Evolutionary conservation across 2,329 filamentous ascomycete species (phyloP).

Genomic region (Xylariaceae sp.): DNA sequence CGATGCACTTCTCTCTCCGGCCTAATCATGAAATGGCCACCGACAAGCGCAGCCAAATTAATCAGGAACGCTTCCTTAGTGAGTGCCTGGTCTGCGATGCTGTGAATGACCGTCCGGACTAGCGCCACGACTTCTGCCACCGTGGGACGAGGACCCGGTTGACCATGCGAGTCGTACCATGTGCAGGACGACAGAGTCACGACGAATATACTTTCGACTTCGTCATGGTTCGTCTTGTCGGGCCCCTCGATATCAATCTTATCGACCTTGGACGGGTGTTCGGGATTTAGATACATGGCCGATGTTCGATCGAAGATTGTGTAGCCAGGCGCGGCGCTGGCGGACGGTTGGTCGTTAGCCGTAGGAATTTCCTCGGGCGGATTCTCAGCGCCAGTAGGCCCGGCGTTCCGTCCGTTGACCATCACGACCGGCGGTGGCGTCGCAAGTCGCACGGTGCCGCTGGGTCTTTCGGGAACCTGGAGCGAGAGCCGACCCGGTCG

Average conservation of each 20-base stretch:
- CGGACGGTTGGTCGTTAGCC: neutral
- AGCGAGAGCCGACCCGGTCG: constrained; percentile 52
- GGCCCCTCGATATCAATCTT: constrained; percentile 31
- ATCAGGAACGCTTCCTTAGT: constrained; percentile 53
- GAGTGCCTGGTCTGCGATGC: constrained; percentile 45
- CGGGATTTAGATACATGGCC: constrained; percentile 24
- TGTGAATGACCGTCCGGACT: constrained; percentile 48
- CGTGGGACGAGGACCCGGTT: constrained; percentile 38
- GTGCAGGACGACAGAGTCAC: constrained; percentile 44
- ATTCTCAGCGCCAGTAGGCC: constrained; percentile 13
- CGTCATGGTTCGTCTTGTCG: constrained; percentile 52
- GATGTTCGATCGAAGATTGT: constrained; percentile 27
- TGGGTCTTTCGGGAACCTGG: constrained; percentile 57
- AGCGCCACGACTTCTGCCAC: constrained; percentile 52
- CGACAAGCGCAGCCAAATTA: constrained; percentile 53
- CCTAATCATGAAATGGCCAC: constrained; percentile 47
- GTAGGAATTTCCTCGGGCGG: neutral
- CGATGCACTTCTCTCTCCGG: constrained; percentile 40
- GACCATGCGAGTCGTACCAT: constrained; percentile 48
- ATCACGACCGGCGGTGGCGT: constrained; percentile 52
- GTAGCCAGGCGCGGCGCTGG: neutral
- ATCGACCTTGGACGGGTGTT: constrained; percentile 22
- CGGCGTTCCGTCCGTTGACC: constrained; percentile 43
- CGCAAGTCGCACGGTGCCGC: constrained; percentile 57
- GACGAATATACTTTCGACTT: constrained; percentile 51